Evolutionary conservation across 805 yeast species (phyloP).

Genomic region (Lachancea lanzarotensis): DNA sequence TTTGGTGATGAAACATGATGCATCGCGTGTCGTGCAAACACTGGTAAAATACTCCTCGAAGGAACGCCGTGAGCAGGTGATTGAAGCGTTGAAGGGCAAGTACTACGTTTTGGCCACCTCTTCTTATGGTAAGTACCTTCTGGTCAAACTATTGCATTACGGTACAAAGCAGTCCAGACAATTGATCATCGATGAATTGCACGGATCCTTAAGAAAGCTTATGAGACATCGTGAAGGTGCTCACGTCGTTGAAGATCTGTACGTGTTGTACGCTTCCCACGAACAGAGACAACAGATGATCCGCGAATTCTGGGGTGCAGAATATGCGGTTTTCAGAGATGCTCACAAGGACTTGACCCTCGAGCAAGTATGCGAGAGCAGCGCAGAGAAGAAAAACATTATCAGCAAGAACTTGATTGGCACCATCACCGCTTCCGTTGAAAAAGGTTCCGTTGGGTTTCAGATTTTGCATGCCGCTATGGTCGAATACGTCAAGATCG

Average conservation of each 20-base stretch:
- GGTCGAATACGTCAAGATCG: conserved; percentile 76
- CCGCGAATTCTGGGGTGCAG: conserved; percentile 95
- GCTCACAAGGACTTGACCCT: conserved; percentile 58
- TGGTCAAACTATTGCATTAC: conserved; percentile 84
- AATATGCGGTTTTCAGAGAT: conserved; percentile 84
- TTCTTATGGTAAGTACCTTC: conserved; percentile 85
- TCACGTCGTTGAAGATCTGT: conserved; percentile 90
- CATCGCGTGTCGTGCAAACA: conserved; percentile 93
- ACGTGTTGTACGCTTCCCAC: conserved; percentile 72
- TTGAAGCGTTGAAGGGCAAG: conserved; percentile 62
- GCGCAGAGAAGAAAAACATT: conserved; percentile 70
- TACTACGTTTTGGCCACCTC: conserved; percentile 82
- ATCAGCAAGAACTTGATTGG: conserved; percentile 70
- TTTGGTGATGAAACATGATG: conserved; percentile 89
- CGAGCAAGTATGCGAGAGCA: conserved; percentile 56
- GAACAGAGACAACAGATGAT: conserved; percentile 87
- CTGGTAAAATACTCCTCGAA: conserved; percentile 78
- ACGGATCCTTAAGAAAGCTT: conserved; percentile 82
- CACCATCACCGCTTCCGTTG: conserved; percentile 84
- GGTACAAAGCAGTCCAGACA: conserved; percentile 80
- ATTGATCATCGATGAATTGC: conserved; percentile 71
- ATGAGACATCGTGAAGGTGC: conserved; percentile 99
- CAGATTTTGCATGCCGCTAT: conserved; percentile 93
- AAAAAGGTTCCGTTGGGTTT: conserved; percentile 94
- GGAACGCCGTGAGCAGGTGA: conserved; percentile 68